Evolutionary conservation across 305 asterid species (phyloP).

Genomic region (Ruellia speciosa): DNA sequence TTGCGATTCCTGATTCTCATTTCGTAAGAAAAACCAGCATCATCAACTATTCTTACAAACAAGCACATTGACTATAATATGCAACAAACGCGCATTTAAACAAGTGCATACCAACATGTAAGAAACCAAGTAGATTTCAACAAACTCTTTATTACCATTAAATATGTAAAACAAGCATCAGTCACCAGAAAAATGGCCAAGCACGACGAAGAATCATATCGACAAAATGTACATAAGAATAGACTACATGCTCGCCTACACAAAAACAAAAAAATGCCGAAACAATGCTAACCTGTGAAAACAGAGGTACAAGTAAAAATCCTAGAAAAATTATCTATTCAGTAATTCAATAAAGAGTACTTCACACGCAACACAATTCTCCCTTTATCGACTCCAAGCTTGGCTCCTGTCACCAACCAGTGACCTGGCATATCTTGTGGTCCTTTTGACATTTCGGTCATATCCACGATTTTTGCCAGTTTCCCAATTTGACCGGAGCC

Average conservation of each 20-base stretch:
- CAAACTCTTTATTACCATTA: slow-evolving; percentile 16
- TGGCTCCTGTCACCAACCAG: slow-evolving; percentile 96
- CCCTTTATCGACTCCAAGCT: slow-evolving; percentile 96
- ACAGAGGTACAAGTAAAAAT: slow-evolving; percentile 10
- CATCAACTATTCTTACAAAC: too few species aligned
- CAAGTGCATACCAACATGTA: neutral
- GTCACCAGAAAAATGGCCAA: slow-evolving; percentile 21
- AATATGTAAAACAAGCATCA: slow-evolving; percentile 13
- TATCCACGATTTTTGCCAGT: slow-evolving; percentile 77
- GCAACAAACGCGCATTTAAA: too few species aligned
- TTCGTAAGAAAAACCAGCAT: too few species aligned
- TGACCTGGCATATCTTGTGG: slow-evolving; percentile 97
- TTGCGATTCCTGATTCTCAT: too few species aligned
- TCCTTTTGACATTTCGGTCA: slow-evolving; percentile 91
- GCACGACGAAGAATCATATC: slow-evolving; percentile 30
- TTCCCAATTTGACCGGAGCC: slow-evolving; percentile 55
- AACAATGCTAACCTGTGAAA: slow-evolving; percentile 25
- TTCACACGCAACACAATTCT: slow-evolving; percentile 70
- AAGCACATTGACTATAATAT: too few species aligned
- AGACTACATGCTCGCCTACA: slow-evolving; percentile 25
- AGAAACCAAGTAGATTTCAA: slow-evolving; percentile 3
- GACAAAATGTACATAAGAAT: slow-evolving; percentile 44
- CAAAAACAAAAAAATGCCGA: slow-evolving; percentile 23
- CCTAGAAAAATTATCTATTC: slow-evolving; percentile 28
- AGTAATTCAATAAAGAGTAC: slow-evolving; percentile 85